phyloP scores from a whole-genome alignment of 192 early-diverging fungal species.

The Pilobolus umbonatus region DNA sequence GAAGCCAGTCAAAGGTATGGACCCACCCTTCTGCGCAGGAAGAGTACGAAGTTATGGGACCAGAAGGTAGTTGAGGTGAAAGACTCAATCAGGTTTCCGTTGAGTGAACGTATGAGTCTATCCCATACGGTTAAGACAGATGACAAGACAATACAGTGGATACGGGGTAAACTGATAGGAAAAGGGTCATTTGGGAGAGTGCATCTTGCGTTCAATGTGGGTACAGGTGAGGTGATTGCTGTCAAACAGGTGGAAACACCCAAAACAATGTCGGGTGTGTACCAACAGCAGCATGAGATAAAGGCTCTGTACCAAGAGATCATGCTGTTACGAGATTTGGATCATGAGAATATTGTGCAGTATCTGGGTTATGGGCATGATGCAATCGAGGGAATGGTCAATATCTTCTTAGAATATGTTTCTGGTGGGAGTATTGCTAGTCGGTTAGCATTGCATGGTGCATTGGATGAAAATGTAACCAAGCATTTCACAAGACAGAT shows the following conservation, averaged over 20 bases:
- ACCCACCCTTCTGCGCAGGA: conserved; percentile 31
- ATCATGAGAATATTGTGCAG: conserved; percentile 94
- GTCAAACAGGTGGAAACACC: conserved; percentile 82
- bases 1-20: conserved; percentile 37
- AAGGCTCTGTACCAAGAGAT: conserved; percentile 75
- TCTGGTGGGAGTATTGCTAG: conserved; percentile 87
- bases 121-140: conserved; percentile 25
- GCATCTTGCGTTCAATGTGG: conserved; percentile 71
- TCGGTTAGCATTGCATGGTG: conserved; percentile 68
- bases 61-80: conserved; percentile 42
- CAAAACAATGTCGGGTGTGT: conserved; percentile 34
- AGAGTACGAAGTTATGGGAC: conserved; percentile 55
- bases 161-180: conserved; percentile 78
- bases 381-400: conserved; percentile 54
- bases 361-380: conserved; percentile 70
- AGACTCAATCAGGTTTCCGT: conserved; percentile 24
- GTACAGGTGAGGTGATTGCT: conserved; percentile 76
- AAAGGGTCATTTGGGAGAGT: conserved; percentile 86
- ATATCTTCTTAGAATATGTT: conserved; percentile 98
- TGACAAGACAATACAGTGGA: conserved; percentile 55
- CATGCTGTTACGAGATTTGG: conserved; percentile 69
- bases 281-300: conserved; percentile 44
- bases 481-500: conserved; percentile 80
- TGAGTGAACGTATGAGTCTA: conserved; percentile 31
- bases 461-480: conserved; percentile 67